A percentile compares a stretch with the other conserved stretches of the same genome.
phyloP scores from a whole-genome alignment of 2,329 filamentous ascomycete genomes.

The Exophiala dermatitidis region DNA sequence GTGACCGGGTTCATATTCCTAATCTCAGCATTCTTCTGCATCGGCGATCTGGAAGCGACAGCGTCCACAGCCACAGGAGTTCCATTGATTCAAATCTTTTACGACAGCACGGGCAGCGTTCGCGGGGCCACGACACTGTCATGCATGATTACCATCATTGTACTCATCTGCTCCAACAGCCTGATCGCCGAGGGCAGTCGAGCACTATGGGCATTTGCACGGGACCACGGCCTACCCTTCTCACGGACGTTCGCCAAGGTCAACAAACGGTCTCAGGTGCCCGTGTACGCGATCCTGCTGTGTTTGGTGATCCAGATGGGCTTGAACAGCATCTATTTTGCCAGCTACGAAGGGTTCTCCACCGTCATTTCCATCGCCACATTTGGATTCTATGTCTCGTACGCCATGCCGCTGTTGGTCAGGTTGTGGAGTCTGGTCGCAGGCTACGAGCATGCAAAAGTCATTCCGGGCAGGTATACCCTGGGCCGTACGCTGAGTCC shows the following conservation, averaged over 20 bases:
- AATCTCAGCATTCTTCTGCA: conserved; percentile 46
- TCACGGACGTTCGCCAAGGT: conserved; percentile 38
- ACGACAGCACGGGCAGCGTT: conserved; percentile 42
- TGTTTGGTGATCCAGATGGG: conserved; percentile 49
- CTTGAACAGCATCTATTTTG: conserved; percentile 50
- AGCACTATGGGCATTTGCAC: conserved; percentile 36
- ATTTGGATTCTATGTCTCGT: conserved; percentile 53
- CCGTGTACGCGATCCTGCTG: conserved; percentile 41
- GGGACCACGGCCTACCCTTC: conserved; percentile 45
- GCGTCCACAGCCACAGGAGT: conserved; percentile 43
- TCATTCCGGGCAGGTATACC: conserved; percentile 37
- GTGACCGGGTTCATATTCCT: conserved; percentile 45
- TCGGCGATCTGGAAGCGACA: conserved; percentile 44
- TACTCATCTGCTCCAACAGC: conserved; percentile 37
- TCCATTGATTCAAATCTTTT: conserved; percentile 49
- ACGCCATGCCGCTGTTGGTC: conserved; percentile 49
- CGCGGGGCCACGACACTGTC: conserved; percentile 42
- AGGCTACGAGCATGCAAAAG: conserved; percentile 36
- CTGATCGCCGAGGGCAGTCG: conserved; percentile 23
- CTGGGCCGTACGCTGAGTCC: conserved; percentile 40
- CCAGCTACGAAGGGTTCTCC: conserved; percentile 48
- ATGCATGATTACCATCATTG: conserved; percentile 45
- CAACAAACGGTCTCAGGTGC: conserved; percentile 38
- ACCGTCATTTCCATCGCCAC: conserved; percentile 53
- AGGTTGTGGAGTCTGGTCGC: conserved; percentile 44